Evolutionary conservation across 2,329 filamentous ascomycete species (phyloP), one percentile per base, ranked within the genome.

Genomic region (Phialocephala sp.): DNA sequence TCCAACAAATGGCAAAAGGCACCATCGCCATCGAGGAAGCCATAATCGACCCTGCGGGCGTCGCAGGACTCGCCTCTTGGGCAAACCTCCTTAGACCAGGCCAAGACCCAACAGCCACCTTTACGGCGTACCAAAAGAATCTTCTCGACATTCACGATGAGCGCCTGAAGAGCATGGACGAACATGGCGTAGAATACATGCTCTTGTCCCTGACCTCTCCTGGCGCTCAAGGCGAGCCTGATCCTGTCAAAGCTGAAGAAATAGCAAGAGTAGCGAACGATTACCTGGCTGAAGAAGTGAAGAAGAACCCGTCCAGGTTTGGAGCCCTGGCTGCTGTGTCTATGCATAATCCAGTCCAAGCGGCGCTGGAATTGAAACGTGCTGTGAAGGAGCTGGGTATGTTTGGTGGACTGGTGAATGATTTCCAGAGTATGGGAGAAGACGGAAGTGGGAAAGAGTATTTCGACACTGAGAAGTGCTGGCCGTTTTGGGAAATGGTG

Each of bases 401-500:
- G 79, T 83, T 86, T 68, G 87, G 87, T 6, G 86, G 82, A 2
- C 77, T 90, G 6, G 80, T 90, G 56, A 88, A 88, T 72, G 85
- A 89, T 72, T 86, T 82, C 1, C 87, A 90, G 72, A 83, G 84
- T 37, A 80, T 84, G 14, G 87, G 86, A 2, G 68, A 78, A 0
- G 84, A 88, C 62, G 87, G 86, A 57, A 84, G 87, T 59, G 82
- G 83, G 47, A 85, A 87, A 80, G 78, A 88, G 75, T 90, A 89
- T 77, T 90, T 89, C 77, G 88, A 90, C 72, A 79, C 81, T 4
- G 79, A 82, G 0, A 81, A 85, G 66, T 90, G 84, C 81, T 85
- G 87, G 69, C 75, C 82, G 22, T 89, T 90, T 79, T 90, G 87
- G 87, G 74, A 80, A 11, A 82, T 81, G 0, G 82, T 84, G 11